Conservation (phyloP, 192 early-diverging fungal species). For the Dissophora globulifera region DNA sequence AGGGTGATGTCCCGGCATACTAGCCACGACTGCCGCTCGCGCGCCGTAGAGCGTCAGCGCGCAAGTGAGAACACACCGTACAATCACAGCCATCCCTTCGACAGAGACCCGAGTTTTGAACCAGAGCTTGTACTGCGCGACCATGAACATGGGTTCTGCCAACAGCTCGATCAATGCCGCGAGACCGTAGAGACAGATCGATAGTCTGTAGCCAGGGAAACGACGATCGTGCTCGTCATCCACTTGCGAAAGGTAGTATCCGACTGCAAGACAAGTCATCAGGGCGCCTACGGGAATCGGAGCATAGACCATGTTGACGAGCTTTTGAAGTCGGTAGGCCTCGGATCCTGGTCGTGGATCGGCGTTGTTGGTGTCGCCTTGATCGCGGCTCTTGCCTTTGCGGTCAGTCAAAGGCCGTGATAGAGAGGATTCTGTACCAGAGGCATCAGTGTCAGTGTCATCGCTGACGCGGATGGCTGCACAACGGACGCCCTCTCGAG, state of each 20-base stretch:
- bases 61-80: constrained; percentile 78
- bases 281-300: constrained; percentile 71
- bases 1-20: neutral
- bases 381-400: neutral
- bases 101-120: constrained; percentile 82
- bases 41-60: constrained; percentile 66
- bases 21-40: constrained; percentile 8
- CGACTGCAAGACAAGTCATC: constrained; percentile 63
- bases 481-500: constrained; percentile 81
- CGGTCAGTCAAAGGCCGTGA: too few species aligned
- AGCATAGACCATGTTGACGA: constrained; percentile 80
- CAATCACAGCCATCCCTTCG: constrained; percentile 83
- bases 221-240: constrained; percentile 10
- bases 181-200: constrained; percentile 74
- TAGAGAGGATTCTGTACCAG: neutral
- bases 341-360: constrained; percentile 31
- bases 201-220: constrained; percentile 62
- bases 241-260: constrained; percentile 62
- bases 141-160: constrained; percentile 88
- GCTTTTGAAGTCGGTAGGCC: constrained; percentile 59
- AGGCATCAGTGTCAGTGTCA: neutral
- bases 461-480: constrained; percentile 71
- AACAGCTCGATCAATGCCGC: constrained; percentile 84
- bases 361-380: neutral
- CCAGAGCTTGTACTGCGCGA: constrained; percentile 74